Percentiles rank a stretch among this genome's conserved stretches.
Evolutionary conservation across 2,329 filamentous ascomycete genomes (phyloP).

Genomic region (Scedosporium boydii): DNA sequence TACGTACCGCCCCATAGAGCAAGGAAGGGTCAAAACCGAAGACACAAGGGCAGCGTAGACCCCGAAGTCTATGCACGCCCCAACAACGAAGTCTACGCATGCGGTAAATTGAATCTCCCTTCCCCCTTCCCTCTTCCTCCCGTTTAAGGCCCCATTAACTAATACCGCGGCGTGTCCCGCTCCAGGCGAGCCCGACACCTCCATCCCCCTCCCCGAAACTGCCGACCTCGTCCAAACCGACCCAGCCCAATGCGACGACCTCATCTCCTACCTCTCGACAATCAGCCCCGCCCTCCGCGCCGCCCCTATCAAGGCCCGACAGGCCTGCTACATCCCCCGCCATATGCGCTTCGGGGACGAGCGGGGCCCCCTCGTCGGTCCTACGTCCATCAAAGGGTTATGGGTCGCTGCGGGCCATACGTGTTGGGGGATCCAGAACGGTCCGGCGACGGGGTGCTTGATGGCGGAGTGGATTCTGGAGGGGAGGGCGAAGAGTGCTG

Average conservation of each 20-base stretch:
- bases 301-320: conserved; percentile 61
- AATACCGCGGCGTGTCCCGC: not conserved
- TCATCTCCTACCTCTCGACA: conserved; percentile 65
- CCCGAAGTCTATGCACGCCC: conserved; percentile 93
- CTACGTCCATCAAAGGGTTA: conserved; percentile 62
- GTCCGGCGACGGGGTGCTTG: conserved; percentile 73
- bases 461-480: conserved; percentile 75
- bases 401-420: conserved; percentile 85
- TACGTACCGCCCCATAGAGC: conserved; percentile 46
- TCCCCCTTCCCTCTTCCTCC: not conserved
- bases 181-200: conserved; percentile 62
- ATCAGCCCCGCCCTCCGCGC: conserved; percentile 58
- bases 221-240: conserved; percentile 71
- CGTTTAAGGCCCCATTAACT: not conserved
- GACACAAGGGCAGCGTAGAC: conserved; percentile 55
- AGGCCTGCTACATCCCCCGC: conserved; percentile 90
- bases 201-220: conserved; percentile 64
- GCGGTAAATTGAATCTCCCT: conserved; percentile 42
- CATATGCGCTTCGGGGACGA: conserved; percentile 54
- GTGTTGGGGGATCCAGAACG: conserved; percentile 98
- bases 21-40: conserved; percentile 37
- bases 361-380: conserved; percentile 65
- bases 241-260: conserved; percentile 68
- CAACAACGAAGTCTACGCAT: conserved; percentile 84
- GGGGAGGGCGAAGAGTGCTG: conserved; percentile 57